These are phyloP conservation scores for Fusarium sp. DNA, from an alignment of 2,329 filamentous ascomycete species.

Conservation along the genomic window DNA sequence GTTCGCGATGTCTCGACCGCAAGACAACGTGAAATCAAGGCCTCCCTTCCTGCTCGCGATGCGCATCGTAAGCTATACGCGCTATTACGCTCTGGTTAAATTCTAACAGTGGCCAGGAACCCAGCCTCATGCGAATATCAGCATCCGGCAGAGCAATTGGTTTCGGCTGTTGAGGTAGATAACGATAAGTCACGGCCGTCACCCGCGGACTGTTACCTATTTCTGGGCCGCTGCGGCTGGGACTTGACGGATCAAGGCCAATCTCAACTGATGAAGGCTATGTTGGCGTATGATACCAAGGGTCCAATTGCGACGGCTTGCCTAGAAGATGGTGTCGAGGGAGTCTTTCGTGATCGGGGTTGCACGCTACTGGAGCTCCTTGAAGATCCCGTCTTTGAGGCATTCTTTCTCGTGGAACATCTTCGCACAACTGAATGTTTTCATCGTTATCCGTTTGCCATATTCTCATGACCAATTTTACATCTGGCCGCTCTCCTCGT, in stretches of 20 bases:
- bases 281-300: background rate
- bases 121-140: background rate
- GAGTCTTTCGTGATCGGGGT: background rate
- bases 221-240: background rate
- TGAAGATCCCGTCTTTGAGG: background rate
- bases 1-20: background rate
- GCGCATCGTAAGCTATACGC: background rate
- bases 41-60: background rate
- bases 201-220: background rate
- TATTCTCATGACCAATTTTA: background rate
- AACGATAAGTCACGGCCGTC: background rate
- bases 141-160: background rate
- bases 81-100: background rate
- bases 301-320: background rate
- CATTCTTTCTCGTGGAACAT: background rate
- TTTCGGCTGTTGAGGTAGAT: too few relatives aligned
- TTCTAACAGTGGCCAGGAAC: background rate
- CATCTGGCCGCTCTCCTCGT: background rate
- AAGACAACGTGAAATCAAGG: background rate
- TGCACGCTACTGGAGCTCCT: background rate
- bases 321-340: background rate
- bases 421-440: rapidly evolving
- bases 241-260: background rate
- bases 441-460: background rate
- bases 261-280: background rate